A percentile compares a stretch with the other conserved stretches of the same genome.
These are phyloP conservation scores for Chlorella vulgaris DNA, from an alignment of 139 green algal species.

Conservation along the genomic window DNA sequence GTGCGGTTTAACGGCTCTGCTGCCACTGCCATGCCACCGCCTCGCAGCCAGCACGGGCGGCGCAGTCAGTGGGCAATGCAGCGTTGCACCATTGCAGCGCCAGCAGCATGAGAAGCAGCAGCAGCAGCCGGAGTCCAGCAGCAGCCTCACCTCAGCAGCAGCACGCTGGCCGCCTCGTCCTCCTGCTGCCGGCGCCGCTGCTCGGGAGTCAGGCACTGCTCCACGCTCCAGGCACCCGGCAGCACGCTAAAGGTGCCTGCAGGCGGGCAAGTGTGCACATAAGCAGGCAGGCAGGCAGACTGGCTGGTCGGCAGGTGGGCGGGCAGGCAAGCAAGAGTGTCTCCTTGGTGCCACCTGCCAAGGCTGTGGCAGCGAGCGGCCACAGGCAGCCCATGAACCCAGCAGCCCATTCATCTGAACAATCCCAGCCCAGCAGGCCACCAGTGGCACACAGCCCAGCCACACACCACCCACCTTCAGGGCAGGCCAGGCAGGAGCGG, in stretches of 20 bases:
- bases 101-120: no score
- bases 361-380: no score
- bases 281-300: neutral
- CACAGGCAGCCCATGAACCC: no score
- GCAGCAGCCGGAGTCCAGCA: no score
- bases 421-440: no score
- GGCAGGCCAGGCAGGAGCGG: constrained; percentile 35
- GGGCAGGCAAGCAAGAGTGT: neutral
- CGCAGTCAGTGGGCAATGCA: no score
- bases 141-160: neutral
- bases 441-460: neutral
- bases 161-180: neutral
- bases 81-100: no score
- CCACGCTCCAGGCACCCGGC: constrained; percentile 22
- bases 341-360: no score
- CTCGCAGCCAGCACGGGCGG: no score
- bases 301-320: neutral
- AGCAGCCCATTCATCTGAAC: no score
- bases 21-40: no score
- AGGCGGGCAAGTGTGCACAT: neutral
- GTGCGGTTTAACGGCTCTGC: no score
- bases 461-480: neutral
- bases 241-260: constrained; percentile 41
- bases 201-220: constrained; percentile 30
- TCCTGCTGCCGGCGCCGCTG: constrained; percentile 30